Evolutionary conservation across 2,329 filamentous ascomycete genomes (phyloP).

Genomic region (Colletotrichum abscissum): DNA sequence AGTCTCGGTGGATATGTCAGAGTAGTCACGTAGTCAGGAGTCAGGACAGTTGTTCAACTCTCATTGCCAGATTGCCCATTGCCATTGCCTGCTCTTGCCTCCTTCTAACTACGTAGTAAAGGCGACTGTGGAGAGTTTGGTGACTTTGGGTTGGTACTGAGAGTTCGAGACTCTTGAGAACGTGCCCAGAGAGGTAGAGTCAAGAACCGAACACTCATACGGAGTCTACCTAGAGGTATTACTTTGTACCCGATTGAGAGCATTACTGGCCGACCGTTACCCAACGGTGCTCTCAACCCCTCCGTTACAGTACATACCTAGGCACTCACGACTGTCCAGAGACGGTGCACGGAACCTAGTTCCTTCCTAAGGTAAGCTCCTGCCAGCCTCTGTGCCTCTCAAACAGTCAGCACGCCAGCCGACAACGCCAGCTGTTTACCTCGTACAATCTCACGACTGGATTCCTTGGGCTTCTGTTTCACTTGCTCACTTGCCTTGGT

Average conservation of each 20-base stretch:
- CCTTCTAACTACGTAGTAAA: not conserved
- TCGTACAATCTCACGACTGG: slow-evolving; percentile 20
- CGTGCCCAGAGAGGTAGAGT: not conserved
- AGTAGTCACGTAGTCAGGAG: not conserved
- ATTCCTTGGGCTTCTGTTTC: slow-evolving; percentile 38
- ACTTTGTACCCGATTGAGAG: not conserved
- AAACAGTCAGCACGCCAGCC: not conserved
- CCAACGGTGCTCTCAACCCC: not conserved
- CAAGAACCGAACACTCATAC: not conserved
- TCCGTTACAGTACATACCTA: not conserved
- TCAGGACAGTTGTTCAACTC: slow-evolving; percentile 13
- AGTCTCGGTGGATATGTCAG: not conserved
- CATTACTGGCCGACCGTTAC: not conserved
- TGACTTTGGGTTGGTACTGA: not conserved
- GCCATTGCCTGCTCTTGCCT: not conserved
- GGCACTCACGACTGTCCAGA: not conserved
- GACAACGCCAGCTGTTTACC: slow-evolving; percentile 9
- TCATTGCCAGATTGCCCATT: not conserved
- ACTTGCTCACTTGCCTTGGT: slow-evolving; percentile 17
- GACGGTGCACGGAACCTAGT: not conserved
- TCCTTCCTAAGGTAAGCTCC: not conserved
- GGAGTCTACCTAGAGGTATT: too few relatives aligned
- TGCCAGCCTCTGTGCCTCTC: too few relatives aligned
- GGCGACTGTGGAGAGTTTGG: not conserved
- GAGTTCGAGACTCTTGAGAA: not conserved